phyloP scores from a whole-genome alignment of 306 rosid species.

The Canavalia ensiformis region DNA sequence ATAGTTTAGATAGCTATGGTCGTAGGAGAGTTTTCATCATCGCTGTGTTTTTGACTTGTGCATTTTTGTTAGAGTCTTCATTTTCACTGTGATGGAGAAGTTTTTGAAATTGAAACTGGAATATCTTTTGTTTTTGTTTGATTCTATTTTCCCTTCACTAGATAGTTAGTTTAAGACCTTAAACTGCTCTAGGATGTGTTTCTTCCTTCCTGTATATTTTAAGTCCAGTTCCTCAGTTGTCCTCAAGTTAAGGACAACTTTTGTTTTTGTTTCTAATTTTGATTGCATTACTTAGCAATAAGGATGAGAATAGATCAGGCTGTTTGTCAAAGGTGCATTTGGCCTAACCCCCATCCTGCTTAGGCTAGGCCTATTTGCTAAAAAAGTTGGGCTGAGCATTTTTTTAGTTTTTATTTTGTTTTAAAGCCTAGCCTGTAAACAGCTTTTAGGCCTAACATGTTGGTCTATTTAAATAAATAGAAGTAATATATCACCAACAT shows the following conservation, averaged over 20 bases:
- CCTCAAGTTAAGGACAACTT: neutral
- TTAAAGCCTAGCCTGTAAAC: too few species aligned
- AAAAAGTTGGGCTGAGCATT: too few species aligned
- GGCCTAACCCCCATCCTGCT: neutral
- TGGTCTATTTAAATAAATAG: too few species aligned
- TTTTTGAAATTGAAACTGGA: neutral
- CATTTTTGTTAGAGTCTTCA: neutral
- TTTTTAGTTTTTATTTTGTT: too few species aligned
- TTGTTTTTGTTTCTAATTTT: neutral
- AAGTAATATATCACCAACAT: too few species aligned
- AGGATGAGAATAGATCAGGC: neutral
- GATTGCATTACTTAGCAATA: neutral
- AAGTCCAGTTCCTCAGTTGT: neutral
- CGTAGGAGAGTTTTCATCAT: neutral
- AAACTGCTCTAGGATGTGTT: neutral
- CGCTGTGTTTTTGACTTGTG: neutral
- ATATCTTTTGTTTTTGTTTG: neutral
- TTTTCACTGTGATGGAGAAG: neutral
- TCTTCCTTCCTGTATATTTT: neutral
- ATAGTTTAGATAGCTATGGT: neutral
- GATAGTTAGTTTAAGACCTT: neutral
- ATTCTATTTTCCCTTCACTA: neutral
- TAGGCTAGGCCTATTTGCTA: neutral
- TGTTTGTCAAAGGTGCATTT: neutral
- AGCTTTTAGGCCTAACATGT: too few species aligned